These are phyloP conservation scores for Beauveria scarabaeidicola DNA, from an alignment of 2,329 filamentous ascomycete genomes.

Conservation along the genomic window DNA sequence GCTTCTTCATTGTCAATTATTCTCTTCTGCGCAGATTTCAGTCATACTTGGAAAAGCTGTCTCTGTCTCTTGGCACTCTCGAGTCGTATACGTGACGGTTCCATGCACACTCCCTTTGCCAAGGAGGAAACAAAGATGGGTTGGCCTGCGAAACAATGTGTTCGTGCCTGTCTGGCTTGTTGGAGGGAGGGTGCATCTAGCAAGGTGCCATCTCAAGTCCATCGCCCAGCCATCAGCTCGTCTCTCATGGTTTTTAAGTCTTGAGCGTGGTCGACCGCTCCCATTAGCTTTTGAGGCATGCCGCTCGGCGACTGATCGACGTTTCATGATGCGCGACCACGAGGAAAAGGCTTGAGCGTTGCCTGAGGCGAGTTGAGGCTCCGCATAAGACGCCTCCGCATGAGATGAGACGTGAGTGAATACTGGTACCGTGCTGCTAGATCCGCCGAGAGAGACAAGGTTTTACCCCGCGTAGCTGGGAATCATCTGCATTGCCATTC, in stretches of 20 bases:
- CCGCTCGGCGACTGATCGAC: neutral
- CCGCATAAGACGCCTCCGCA: neutral
- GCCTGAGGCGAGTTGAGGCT: neutral
- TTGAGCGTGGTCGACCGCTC: neutral
- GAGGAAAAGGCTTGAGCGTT: neutral
- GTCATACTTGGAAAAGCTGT: neutral
- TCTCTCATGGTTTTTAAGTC: neutral
- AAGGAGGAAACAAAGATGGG: neutral
- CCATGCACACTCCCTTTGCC: neutral
- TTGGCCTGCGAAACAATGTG: neutral
- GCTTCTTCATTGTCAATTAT: neutral
- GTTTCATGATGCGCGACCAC: neutral
- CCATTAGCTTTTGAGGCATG: neutral
- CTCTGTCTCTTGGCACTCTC: too few species aligned
- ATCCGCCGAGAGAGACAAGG: conserved; percentile 1
- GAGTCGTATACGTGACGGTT: too few species aligned
- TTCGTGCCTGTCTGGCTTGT: neutral
- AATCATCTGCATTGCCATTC: too few species aligned
- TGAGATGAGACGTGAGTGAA: too few species aligned
- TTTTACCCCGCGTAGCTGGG: neutral
- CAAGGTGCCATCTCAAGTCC: neutral
- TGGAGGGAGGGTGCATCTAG: conserved; percentile 2
- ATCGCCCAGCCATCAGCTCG: neutral
- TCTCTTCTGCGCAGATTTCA: neutral
- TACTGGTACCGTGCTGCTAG: neutral